Conservation (phyloP, 768 basidiomycete species). For the Termitomyces sp. region DNA sequence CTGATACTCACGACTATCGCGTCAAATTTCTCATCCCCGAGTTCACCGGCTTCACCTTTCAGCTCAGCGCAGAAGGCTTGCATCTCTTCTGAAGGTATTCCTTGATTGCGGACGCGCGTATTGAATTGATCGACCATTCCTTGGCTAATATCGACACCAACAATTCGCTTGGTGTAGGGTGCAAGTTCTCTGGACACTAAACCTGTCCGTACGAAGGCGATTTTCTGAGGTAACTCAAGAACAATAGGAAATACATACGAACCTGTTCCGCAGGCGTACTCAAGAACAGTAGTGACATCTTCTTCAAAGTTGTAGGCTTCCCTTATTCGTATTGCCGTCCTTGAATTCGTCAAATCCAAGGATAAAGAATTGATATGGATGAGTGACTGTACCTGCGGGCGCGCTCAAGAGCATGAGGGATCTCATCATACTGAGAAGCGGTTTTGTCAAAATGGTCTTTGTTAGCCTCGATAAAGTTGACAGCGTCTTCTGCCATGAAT, state of each 20-base stretch:
- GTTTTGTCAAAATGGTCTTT: conserved; percentile 11
- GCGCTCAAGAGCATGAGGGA: conserved; percentile 11
- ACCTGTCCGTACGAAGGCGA: conserved; percentile 34
- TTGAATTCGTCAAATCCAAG: conserved; percentile 7
- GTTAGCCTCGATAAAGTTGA: conserved; percentile 10
- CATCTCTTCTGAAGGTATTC: conserved; percentile 63
- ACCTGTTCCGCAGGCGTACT: conserved; percentile 74
- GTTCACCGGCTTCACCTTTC: conserved; percentile 37
- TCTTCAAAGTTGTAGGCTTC: conserved; percentile 45
- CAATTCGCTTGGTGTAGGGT: conserved; percentile 51
- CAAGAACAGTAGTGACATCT: conserved; percentile 53
- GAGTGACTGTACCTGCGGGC: conserved; percentile 3
- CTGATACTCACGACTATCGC: conserved; percentile 54
- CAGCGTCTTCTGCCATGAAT: background rate
- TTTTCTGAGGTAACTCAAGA: background rate
- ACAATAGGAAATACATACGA: background rate
- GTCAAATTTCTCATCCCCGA: conserved; percentile 57
- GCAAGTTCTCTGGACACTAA: conserved; percentile 57
- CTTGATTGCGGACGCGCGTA: conserved; percentile 48
- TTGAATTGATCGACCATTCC: conserved; percentile 67
- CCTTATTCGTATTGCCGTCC: conserved; percentile 31
- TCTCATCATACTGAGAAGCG: conserved; percentile 12
- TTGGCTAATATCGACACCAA: conserved; percentile 76
- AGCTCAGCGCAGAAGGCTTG: conserved; percentile 49
- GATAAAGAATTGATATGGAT: conserved; percentile 1